A percentile compares a stretch with the other conserved stretches of the same genome.
These are phyloP conservation scores for Mycosphaerelloides madeirae DNA, from an alignment of 2,329 filamentous ascomycete genomes.

Conservation along the genomic window DNA sequence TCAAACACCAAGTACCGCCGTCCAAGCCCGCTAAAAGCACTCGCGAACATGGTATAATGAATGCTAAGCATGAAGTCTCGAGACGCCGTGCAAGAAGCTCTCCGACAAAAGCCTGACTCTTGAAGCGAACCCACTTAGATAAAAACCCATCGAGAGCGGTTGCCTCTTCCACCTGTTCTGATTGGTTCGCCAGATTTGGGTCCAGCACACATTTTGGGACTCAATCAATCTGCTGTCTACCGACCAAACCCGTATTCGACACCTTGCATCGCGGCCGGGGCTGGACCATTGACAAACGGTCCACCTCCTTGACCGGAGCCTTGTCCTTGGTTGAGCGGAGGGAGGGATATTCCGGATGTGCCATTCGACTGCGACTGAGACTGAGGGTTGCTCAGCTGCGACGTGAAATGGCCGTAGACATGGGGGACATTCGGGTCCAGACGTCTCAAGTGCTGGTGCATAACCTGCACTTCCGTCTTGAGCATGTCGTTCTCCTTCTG, in stretches of 20 bases:
- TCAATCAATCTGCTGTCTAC: constrained; percentile 1
- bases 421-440: constrained; percentile 44
- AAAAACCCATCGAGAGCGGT: too few species aligned
- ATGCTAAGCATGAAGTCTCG: constrained; percentile 10
- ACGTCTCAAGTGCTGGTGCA: constrained; percentile 44
- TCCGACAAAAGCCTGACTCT: too few species aligned
- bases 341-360: constrained; percentile 31
- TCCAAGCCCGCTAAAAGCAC: constrained; percentile 3
- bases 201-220: too few species aligned
- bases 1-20: neutral
- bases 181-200: too few species aligned
- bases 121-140: too few species aligned
- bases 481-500: constrained; percentile 46
- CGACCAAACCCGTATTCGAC: constrained; percentile 40
- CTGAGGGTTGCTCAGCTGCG: constrained; percentile 38
- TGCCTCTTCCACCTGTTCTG: too few species aligned
- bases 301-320: constrained; percentile 13
- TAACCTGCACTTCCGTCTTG: constrained; percentile 43
- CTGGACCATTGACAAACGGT: constrained; percentile 29
- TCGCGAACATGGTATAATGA: constrained; percentile 22
- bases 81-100: constrained; percentile 9
- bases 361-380: constrained; percentile 30
- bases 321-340: constrained; percentile 29
- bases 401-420: constrained; percentile 45
- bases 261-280: constrained; percentile 44